phyloP scores from a whole-genome alignment of 2,329 filamentous ascomycete genomes.

The Apiospora aurea region DNA sequence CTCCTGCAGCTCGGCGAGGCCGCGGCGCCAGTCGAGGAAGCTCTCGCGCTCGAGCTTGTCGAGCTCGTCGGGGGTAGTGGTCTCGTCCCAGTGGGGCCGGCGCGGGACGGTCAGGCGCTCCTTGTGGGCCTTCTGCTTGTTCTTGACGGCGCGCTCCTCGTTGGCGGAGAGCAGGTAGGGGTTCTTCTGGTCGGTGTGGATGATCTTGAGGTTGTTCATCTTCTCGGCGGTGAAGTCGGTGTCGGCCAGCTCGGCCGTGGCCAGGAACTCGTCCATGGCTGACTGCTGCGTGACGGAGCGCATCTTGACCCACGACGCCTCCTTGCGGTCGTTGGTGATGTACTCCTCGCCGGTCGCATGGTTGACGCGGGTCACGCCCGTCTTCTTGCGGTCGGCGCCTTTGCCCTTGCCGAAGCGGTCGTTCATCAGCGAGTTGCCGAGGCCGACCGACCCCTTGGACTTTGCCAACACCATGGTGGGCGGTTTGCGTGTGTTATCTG shows the following conservation, averaged over 20 bases:
- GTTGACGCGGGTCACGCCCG: constrained; percentile 70
- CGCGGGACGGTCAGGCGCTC: constrained; percentile 85
- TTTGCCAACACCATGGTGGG: constrained; percentile 73
- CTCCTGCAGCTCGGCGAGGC: constrained; percentile 91
- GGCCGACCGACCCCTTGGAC: constrained; percentile 92
- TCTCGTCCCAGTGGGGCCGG: constrained; percentile 85
- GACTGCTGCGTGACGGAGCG: constrained; percentile 97
- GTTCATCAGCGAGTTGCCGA: constrained; percentile 98
- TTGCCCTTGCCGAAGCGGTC: constrained; percentile 97
- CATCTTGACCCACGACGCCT: constrained; percentile 99
- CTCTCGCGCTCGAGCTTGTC: constrained; percentile 80
- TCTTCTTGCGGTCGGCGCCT: constrained; percentile 80
- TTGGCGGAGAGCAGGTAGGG: constrained; percentile 86
- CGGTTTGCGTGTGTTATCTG: not conserved
- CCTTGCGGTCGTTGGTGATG: constrained; percentile 87
- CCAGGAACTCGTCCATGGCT: constrained; percentile 94
- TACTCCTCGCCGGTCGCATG: constrained; percentile 87
- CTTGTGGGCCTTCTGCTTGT: constrained; percentile 84
- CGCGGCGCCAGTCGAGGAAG: constrained; percentile 87
- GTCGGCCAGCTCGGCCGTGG: constrained; percentile 94
- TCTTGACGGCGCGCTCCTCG: constrained; percentile 79
- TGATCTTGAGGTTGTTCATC: constrained; percentile 99
- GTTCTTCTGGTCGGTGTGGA: constrained; percentile 95
- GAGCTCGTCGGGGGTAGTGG: constrained; percentile 83
- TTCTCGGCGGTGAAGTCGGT: constrained; percentile 99